Evolutionary conservation across 306 rosid genomes (phyloP).

Genomic region (Prinsepia uniflora): DNA sequence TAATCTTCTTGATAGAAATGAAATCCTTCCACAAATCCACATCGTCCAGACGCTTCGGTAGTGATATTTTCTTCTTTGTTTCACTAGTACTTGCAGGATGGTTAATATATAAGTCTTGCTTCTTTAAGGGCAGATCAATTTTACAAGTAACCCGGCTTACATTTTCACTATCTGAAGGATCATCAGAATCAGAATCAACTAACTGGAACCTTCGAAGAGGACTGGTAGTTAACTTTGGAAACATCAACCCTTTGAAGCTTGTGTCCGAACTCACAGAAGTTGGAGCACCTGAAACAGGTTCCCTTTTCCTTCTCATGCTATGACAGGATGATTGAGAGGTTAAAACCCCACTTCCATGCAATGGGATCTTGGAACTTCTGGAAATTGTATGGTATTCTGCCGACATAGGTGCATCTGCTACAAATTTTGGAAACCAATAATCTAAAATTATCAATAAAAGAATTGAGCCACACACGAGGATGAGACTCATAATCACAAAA

Average conservation of each 20-base stretch:
- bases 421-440: slow-evolving; percentile 14
- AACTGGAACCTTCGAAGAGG: slow-evolving; percentile 80
- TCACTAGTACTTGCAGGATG: slow-evolving; percentile 24
- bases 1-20: slow-evolving; percentile 43
- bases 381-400: slow-evolving; percentile 39
- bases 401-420: slow-evolving; percentile 27
- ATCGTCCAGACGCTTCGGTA: slow-evolving; percentile 32
- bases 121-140: slow-evolving; percentile 22
- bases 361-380: slow-evolving; percentile 71
- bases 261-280: slow-evolving; percentile 38
- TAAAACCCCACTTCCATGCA: slow-evolving; percentile 46
- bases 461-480: background rate
- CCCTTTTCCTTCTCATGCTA: slow-evolving; percentile 37
- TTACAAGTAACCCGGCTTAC: slow-evolving; percentile 20
- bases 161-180: slow-evolving; percentile 30
- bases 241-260: slow-evolving; percentile 29
- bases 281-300: slow-evolving; percentile 37
- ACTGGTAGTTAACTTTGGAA: slow-evolving; percentile 57
- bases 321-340: slow-evolving; percentile 31
- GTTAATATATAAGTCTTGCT: slow-evolving; percentile 13
- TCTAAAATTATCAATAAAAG: background rate
- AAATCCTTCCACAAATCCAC: slow-evolving; percentile 68
- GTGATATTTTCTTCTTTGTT: slow-evolving; percentile 23
- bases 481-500: background rate
- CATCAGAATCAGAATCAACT: slow-evolving; percentile 71